These are phyloP conservation scores for Setaria italica DNA, from an alignment of 202 grass and related monocot species.

Conservation along the genomic window DNA sequence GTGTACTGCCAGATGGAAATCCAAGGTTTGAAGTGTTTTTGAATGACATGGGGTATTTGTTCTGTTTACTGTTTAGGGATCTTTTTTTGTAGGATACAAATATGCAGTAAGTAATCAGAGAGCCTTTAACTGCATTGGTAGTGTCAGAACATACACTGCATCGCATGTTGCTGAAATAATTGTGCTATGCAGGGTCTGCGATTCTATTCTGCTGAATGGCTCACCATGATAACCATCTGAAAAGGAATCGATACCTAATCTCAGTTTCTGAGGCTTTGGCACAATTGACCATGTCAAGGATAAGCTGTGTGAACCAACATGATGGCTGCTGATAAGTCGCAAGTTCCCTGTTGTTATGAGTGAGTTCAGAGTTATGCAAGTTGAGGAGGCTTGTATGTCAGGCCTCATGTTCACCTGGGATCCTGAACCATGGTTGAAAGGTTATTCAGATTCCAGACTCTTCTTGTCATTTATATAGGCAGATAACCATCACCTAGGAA, in stretches of 20 bases:
- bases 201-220: too few relatives aligned
- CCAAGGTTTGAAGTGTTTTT: too few relatives aligned
- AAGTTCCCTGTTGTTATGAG: not conserved
- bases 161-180: too few relatives aligned
- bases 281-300: slow-evolving; percentile 40
- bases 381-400: not conserved
- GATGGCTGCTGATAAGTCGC: slow-evolving; percentile 11
- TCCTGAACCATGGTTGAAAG: slow-evolving; percentile 1
- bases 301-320: slow-evolving; percentile 38
- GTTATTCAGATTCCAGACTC: slow-evolving; percentile 5
- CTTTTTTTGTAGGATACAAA: not conserved
- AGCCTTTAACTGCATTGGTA: too few relatives aligned
- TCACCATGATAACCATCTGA: too few relatives aligned
- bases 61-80: too few relatives aligned
- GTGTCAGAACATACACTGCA: not conserved
- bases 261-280: slow-evolving; percentile 20
- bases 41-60: too few relatives aligned
- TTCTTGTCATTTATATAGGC: not conserved
- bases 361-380: not conserved
- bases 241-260: not conserved
- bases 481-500: not conserved
- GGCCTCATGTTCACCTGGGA: not conserved
- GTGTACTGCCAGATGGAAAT: not conserved
- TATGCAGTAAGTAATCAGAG: not conserved
- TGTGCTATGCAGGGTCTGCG: too few relatives aligned